Conservation (phyloP, 345 rosid species). For the Arabis alpina region DNA sequence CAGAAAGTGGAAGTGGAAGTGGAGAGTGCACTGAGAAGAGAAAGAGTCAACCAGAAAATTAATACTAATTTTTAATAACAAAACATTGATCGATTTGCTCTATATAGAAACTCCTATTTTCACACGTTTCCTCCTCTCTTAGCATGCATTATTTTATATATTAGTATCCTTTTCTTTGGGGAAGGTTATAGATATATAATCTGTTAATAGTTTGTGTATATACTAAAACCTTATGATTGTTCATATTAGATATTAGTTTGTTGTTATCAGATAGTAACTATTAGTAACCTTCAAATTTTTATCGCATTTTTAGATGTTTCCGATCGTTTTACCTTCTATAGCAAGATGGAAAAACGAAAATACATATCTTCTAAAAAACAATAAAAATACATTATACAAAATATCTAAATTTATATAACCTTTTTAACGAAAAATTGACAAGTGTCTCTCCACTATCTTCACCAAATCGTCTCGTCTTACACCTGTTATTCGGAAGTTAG, state of each 20-base stretch:
- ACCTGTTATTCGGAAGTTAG: conserved; percentile 24
- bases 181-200: conserved; percentile 4
- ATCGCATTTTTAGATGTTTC: neutral
- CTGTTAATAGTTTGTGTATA: neutral
- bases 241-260: conserved; percentile 1
- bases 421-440: conserved; percentile 15
- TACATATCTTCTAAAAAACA: neutral
- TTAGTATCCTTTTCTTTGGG: neutral
- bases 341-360: neutral
- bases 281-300: neutral
- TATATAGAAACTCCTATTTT: conserved; percentile 31
- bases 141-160: conserved; percentile 5
- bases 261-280: neutral
- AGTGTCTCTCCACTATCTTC: conserved; percentile 37
- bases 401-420: neutral
- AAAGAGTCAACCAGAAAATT: conserved; percentile 39
- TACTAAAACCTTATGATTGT: neutral
- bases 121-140: conserved; percentile 35
- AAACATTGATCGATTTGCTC: neutral
- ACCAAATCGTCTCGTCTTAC: conserved; percentile 24
- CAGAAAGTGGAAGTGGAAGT: conserved; percentile 23
- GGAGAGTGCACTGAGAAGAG: conserved; percentile 43
- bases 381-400: neutral
- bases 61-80: neutral
- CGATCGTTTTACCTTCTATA: neutral